phyloP scores from a whole-genome alignment of 129 eudicot species.

The Oenanthe sinensis region DNA sequence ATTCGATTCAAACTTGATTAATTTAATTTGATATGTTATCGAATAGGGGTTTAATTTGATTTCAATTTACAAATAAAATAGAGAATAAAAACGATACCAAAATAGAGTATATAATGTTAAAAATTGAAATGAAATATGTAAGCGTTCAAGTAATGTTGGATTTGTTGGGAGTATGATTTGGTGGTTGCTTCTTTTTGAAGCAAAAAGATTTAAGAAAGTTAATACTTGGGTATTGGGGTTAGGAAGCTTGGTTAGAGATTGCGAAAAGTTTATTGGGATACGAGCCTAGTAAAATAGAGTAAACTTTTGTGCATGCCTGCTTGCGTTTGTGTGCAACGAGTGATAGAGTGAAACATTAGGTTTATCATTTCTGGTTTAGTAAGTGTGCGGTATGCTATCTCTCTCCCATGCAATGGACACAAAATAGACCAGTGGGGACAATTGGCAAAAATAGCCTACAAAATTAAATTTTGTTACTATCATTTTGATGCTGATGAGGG shows the following conservation, averaged over 20 bases:
- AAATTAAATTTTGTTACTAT: no score
- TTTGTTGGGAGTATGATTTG: background rate
- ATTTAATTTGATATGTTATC: no score
- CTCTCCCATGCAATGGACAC: no score
- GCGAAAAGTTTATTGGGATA: background rate
- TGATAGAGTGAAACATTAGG: background rate
- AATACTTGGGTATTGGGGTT: background rate
- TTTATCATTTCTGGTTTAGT: background rate
- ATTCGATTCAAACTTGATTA: no score
- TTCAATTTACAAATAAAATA: no score
- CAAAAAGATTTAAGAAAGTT: background rate
- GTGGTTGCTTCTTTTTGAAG: background rate
- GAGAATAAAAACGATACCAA: no score
- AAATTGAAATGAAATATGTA: no score
- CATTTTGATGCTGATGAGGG: no score
- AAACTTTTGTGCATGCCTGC: background rate
- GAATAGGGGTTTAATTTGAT: no score
- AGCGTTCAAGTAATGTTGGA: background rate
- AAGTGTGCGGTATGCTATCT: no score
- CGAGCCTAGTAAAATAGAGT: background rate
- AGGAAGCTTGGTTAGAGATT: constrained; percentile 2
- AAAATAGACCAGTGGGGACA: background rate
- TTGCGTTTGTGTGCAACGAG: background rate
- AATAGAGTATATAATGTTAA: no score
- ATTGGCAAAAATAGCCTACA: background rate